A percentile compares a stretch with the other conserved stretches of the same genome.
Evolutionary conservation across 176 grass and related monocot genomes (phyloP).

Genomic region (Carex scoparia): DNA sequence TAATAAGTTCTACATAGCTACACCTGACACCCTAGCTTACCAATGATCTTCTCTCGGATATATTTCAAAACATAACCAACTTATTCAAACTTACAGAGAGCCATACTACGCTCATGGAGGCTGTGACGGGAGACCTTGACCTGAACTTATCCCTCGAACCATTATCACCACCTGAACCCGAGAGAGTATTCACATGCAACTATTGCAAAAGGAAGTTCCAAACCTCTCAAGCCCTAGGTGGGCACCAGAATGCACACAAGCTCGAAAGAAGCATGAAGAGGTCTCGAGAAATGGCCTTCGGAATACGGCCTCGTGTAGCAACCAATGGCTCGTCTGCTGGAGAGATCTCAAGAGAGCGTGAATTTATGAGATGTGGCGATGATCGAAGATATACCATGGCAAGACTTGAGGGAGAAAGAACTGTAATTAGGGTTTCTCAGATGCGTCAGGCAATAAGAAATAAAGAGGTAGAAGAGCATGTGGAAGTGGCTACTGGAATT

Average conservation of each 20-base stretch:
- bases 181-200: constrained; percentile 71
- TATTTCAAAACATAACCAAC: background rate
- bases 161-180: constrained; percentile 39
- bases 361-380: background rate
- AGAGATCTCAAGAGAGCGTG: constrained; percentile 35
- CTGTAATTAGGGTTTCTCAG: constrained; percentile 1
- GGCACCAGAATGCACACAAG: constrained; percentile 98
- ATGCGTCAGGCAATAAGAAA: background rate
- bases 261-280: constrained; percentile 73
- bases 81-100: background rate
- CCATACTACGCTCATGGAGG: background rate
- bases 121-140: constrained; percentile 31
- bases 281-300: constrained; percentile 14
- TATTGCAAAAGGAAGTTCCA: constrained; percentile 85
- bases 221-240: constrained; percentile 88
- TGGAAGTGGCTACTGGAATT: constrained; percentile 10
- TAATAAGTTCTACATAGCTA: background rate
- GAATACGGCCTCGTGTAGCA: background rate
- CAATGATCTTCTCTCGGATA: background rate
- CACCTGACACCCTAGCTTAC: background rate
- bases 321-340: background rate
- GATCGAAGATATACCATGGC: constrained; percentile 14
- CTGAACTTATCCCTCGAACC: constrained; percentile 49
- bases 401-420: background rate
- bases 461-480: background rate